Evolutionary conservation across 352 stramenopile genomes (phyloP).

Genomic region (Pythium phragmitis): DNA sequence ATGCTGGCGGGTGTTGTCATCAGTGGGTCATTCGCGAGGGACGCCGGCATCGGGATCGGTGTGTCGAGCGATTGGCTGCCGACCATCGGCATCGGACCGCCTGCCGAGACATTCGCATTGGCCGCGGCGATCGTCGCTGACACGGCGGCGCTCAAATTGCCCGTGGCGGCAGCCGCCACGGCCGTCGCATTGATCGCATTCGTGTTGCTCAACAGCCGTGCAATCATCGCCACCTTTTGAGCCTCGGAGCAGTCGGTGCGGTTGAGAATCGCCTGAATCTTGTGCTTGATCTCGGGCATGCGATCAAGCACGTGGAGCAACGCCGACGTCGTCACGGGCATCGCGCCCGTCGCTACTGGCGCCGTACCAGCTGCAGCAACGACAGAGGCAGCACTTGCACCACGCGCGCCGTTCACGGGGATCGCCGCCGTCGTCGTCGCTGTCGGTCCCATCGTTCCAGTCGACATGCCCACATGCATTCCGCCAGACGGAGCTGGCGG

Average conservation of each 20-base stretch:
- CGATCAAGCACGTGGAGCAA: constrained; percentile 80
- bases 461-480: constrained; percentile 9
- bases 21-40: constrained; percentile 18
- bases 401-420: not conserved
- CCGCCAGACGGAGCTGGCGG: constrained; percentile 7
- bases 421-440: not conserved
- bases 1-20: constrained; percentile 1
- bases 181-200: constrained; percentile 62
- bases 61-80: constrained; percentile 17
- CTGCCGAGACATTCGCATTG: not conserved
- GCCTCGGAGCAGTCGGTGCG: constrained; percentile 83
- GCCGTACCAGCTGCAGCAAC: too few relatives aligned
- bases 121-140: constrained; percentile 25
- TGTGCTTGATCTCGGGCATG: constrained; percentile 90
- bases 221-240: constrained; percentile 89
- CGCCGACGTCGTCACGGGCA: constrained; percentile 78
- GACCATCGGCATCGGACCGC: not conserved
- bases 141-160: constrained; percentile 26
- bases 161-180: constrained; percentile 26
- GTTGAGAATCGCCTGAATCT: constrained; percentile 87
- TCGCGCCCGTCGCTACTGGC: constrained; percentile 22
- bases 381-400: not conserved
- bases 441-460: not conserved
- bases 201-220: constrained; percentile 79
- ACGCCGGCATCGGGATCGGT: constrained; percentile 28